These are phyloP conservation scores for Typha latifolia DNA, from an alignment of 176 grass and related monocot genomes.

Conservation along the genomic window DNA sequence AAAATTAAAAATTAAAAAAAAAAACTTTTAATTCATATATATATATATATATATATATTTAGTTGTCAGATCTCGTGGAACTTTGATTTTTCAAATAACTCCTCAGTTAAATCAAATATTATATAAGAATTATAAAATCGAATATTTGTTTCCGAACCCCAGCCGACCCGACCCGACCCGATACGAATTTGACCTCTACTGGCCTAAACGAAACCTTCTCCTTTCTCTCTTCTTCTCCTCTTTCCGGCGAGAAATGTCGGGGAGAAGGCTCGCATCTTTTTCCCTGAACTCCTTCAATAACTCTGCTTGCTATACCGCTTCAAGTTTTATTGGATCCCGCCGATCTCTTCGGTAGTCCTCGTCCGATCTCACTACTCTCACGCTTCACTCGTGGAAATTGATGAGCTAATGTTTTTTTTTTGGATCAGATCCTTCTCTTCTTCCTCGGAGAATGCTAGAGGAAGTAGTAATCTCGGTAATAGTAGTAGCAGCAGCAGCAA, in stretches of 20 bases:
- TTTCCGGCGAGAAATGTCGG: not conserved
- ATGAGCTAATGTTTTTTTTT: not conserved
- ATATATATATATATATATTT: not conserved
- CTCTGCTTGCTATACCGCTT: not conserved
- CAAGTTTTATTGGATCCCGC: not conserved
- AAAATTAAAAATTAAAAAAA: too few relatives aligned
- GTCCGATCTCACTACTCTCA: not conserved
- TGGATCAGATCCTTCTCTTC: slow-evolving; percentile 24
- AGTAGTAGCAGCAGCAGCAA: not conserved
- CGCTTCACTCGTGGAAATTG: not conserved
- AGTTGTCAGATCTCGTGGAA: not conserved
- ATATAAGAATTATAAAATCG: not conserved
- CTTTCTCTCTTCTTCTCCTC: too few relatives aligned
- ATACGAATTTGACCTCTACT: not conserved
- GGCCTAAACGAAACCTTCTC: not conserved
- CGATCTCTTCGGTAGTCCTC: not conserved
- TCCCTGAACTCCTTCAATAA: not conserved
- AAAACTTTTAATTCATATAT: too few relatives aligned
- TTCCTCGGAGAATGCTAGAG: not conserved
- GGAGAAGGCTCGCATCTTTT: not conserved
- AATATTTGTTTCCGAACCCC: not conserved
- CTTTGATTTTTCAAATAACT: too few relatives aligned
- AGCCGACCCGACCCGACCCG: not conserved
- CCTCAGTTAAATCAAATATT: not conserved
- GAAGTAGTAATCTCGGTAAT: not conserved